These are phyloP conservation scores for Pterocarpus macrocarpus DNA, from an alignment of 306 rosid species.

Conservation along the genomic window DNA sequence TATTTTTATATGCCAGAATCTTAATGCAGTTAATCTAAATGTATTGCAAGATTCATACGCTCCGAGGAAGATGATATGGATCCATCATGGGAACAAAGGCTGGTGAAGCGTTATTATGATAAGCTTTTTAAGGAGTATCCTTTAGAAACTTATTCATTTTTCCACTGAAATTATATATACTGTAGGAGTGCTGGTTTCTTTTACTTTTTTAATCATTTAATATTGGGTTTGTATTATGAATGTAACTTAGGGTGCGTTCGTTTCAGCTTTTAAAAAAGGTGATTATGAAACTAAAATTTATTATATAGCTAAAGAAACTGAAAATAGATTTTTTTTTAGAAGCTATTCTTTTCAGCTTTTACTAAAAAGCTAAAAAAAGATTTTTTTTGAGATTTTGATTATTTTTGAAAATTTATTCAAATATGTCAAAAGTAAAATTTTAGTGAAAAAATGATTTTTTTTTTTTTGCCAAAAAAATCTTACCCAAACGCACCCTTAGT, in stretches of 20 bases:
- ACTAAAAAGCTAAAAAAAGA: too few relatives aligned
- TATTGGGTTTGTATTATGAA: slow-evolving; percentile 10
- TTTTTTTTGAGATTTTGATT: too few relatives aligned
- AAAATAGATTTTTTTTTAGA: too few relatives aligned
- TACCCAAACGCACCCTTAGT: neutral
- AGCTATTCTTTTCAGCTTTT: too few relatives aligned
- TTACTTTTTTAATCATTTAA: neutral
- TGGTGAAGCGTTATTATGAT: slow-evolving; percentile 91
- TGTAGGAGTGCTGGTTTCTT: slow-evolving; percentile 28
- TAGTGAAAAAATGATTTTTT: too few relatives aligned
- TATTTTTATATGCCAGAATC: slow-evolving; percentile 36
- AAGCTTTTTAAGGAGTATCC: slow-evolving; percentile 99
- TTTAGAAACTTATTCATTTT: slow-evolving; percentile 39
- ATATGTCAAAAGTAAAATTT: too few relatives aligned
- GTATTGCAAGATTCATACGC: slow-evolving; percentile 80
- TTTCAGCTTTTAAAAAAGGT: too few relatives aligned
- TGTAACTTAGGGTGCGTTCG: neutral
- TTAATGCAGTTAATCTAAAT: slow-evolving; percentile 48
- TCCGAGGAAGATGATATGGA: slow-evolving; percentile 92
- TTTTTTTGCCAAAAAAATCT: too few relatives aligned
- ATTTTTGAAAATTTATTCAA: too few relatives aligned
- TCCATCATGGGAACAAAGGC: slow-evolving; percentile 97
- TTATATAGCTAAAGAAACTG: too few relatives aligned
- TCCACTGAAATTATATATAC: slow-evolving; percentile 18
- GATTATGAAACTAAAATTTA: too few relatives aligned